Evolutionary conservation across 768 basidiomycete species (phyloP), one percentile per base, ranked within the genome.

Genomic region (Suillus variegatus): DNA sequence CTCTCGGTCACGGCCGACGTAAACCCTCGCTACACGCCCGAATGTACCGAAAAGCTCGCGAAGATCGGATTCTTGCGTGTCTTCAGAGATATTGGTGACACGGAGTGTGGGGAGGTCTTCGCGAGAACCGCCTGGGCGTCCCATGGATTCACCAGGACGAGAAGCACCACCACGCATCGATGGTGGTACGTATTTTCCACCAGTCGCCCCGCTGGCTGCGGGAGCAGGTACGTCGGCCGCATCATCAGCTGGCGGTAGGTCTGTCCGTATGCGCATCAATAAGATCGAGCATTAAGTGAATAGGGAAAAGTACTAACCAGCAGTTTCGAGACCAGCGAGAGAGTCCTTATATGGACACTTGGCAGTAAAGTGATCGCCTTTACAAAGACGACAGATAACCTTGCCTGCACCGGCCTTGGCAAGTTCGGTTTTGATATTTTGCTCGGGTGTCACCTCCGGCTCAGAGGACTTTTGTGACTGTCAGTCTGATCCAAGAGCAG

Each of bases 261-360:
- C 84, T 78, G 62, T 55, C 32, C 54, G 20, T 55, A 20, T 55
- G 6, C 20, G 20, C n/a, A 20, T 55, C 54, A 55, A 36, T 20
- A 56, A 58, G 25, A 28, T 52, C 18, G 16, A 65, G 28, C 64
- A 41, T 28, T 18, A 65, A 32, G 54, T 63, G 18, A 49, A 32
- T 44, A 56, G 38, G 36, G 16, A 44, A 28, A 20, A 44, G 6
- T 38, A 75, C 81, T 62, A 71, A 85, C 89, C 89, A 6, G 80
- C 79, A 14, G 82, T 88, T 38, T 85, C 92, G 57, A 95, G 81
- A 4, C 87, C 91, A 12, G 89, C 90, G 16, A 99, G 85, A 10
- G 92, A 91, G 72, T 98, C 95, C 80, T 95, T 97, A 85, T 95
- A 96, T 7, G 97, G 97, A 85, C 97, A 99, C 78, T 96, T 95